Conservation (phyloP, 192 early-diverging fungal genomes). For the Podila epigama region DNA sequence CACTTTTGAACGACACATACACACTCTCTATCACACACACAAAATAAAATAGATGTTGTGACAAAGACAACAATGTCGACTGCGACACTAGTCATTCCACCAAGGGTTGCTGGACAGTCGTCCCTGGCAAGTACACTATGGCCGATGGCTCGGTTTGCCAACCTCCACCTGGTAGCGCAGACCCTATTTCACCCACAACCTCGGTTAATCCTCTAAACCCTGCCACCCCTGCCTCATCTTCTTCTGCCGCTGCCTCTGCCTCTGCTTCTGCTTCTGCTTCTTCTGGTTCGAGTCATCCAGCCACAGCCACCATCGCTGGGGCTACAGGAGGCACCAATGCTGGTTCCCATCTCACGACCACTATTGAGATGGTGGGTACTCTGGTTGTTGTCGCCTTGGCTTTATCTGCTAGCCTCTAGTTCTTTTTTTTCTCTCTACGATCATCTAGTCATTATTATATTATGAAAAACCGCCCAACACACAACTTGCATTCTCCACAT, state of each 20-base stretch:
- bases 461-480: no score
- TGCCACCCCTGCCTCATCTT: neutral
- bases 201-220: neutral
- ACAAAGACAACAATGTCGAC: neutral
- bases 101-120: conserved; percentile 21
- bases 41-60: conserved; percentile 48
- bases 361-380: neutral
- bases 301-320: no score
- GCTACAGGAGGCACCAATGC: neutral
- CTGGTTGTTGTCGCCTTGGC: neutral
- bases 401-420: neutral
- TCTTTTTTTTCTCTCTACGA: neutral
- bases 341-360: neutral
- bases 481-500: neutral
- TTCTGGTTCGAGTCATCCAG: no score
- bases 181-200: neutral
- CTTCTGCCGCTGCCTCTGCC: neutral
- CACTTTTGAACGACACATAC: no score
- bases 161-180: neutral
- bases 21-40: conserved; percentile 9
- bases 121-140: conserved; percentile 35
- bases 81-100: conserved; percentile 20
- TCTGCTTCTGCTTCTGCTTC: neutral
- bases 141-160: conserved; percentile 16
- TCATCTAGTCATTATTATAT: neutral